Conservation (phyloP, 2,329 filamentous ascomycete species). For the Trichoderma pleuroti region DNA sequence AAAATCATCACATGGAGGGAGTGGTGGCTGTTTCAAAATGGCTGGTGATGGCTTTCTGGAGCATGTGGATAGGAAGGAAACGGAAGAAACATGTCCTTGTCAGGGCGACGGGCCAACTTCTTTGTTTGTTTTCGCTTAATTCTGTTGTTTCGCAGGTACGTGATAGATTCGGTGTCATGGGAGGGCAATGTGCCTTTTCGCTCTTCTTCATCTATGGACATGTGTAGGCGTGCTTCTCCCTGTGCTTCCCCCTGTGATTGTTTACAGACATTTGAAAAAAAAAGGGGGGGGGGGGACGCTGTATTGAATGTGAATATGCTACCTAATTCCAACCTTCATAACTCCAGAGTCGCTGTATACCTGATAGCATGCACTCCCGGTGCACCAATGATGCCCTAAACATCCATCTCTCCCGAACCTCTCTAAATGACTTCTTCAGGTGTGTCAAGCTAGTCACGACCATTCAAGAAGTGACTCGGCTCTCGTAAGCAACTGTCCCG, state of each 20-base stretch:
- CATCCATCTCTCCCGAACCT: neutral
- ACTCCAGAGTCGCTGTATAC: neutral
- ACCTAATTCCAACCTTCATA: neutral
- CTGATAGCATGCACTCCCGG: neutral
- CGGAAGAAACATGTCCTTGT: slow-evolving; percentile 3
- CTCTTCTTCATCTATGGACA: neutral
- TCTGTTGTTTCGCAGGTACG: slow-evolving; percentile 31
- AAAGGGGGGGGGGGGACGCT: no score
- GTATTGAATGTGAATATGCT: slow-evolving; percentile 10
- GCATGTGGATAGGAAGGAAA: slow-evolving; percentile 11
- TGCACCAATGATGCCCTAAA: neutral
- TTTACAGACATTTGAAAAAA: no score
- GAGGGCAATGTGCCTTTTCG: neutral
- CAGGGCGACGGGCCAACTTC: slow-evolving; percentile 23
- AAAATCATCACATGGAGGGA: slow-evolving; percentile 11
- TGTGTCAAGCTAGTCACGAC: neutral
- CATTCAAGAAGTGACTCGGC: neutral
- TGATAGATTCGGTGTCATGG: slow-evolving; percentile 31
- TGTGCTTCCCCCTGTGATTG: no score
- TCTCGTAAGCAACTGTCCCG: neutral
- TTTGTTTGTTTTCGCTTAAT: slow-evolving; percentile 25
- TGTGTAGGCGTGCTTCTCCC: neutral
- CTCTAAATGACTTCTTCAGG: neutral
- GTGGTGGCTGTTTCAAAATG: neutral
- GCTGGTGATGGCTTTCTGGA: slow-evolving; percentile 13